Conservation (phyloP, 306 rosid species). For the Heteromeles arbutifolia region DNA sequence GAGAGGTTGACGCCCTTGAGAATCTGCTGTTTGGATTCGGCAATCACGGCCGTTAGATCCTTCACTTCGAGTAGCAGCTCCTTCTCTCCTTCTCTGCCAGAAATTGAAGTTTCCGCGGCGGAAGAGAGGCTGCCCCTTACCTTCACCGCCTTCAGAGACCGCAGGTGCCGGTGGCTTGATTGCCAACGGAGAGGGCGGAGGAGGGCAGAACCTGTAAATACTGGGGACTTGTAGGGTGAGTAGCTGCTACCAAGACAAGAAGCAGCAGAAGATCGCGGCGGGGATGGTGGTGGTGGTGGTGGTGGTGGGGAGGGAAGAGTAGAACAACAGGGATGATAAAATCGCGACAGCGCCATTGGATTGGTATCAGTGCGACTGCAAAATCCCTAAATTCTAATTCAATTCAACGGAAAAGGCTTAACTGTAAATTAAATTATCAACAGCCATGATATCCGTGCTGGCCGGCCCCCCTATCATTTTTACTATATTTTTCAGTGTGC, state of each 20-base stretch:
- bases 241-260: neutral
- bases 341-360: neutral
- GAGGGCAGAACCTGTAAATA: slow-evolving; percentile 8
- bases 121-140: slow-evolving; percentile 31
- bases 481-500: too few relatives aligned
- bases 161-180: slow-evolving; percentile 9
- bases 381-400: neutral
- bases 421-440: too few relatives aligned
- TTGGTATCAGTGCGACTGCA: neutral
- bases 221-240: slow-evolving; percentile 12
- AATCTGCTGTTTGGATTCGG: slow-evolving; percentile 53
- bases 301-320: neutral
- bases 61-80: slow-evolving; percentile 63
- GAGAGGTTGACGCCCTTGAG: slow-evolving; percentile 77
- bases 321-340: neutral
- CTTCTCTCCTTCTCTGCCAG: slow-evolving; percentile 12
- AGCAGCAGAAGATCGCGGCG: neutral
- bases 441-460: too few relatives aligned
- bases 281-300: neutral
- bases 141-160: neutral
- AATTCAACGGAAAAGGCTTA: neutral
- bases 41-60: slow-evolving; percentile 66
- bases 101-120: slow-evolving; percentile 6
- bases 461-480: too few relatives aligned
- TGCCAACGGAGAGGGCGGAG: slow-evolving; percentile 19